Evolutionary conservation across 306 rosid genomes (phyloP).

Genomic region (Quercus cerris): DNA sequence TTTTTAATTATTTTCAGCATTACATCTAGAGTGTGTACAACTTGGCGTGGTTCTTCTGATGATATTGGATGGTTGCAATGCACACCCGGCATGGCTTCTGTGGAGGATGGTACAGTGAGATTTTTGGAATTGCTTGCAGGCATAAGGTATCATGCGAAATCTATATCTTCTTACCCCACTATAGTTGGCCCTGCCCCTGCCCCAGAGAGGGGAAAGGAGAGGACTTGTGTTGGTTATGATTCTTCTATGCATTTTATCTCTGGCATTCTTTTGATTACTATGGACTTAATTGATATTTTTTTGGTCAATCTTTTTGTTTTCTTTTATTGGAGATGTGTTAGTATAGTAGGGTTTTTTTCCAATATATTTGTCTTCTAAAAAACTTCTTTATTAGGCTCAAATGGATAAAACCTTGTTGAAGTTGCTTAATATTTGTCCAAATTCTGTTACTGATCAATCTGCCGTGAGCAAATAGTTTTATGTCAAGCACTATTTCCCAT

Average conservation of each 20-base stretch:
- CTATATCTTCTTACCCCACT: neutral
- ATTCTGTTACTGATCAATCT: neutral
- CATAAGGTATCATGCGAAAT: constrained; percentile 43
- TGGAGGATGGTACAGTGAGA: constrained; percentile 69
- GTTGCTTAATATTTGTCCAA: neutral
- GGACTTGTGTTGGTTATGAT: neutral
- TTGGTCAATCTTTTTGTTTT: constrained; percentile 6
- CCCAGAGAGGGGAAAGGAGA: no score
- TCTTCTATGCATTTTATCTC: neutral
- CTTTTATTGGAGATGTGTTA: neutral
- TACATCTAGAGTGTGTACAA: constrained; percentile 44
- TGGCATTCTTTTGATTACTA: neutral
- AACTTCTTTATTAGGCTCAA: no score
- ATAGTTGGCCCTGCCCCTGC: neutral
- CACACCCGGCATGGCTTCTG: constrained; percentile 64
- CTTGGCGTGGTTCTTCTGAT: constrained; percentile 69
- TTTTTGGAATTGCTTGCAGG: constrained; percentile 73
- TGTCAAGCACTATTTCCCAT: neutral
- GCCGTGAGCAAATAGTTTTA: neutral
- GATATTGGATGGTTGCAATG: constrained; percentile 90
- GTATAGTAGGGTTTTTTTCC: no score
- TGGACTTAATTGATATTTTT: neutral
- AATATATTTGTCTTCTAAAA: no score
- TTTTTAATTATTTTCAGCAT: constrained; percentile 38
- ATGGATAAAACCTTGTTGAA: neutral